These are phyloP conservation scores for Prasinococcaceae sp. DNA, from an alignment of 139 green algal genomes.

Conservation along the genomic window DNA sequence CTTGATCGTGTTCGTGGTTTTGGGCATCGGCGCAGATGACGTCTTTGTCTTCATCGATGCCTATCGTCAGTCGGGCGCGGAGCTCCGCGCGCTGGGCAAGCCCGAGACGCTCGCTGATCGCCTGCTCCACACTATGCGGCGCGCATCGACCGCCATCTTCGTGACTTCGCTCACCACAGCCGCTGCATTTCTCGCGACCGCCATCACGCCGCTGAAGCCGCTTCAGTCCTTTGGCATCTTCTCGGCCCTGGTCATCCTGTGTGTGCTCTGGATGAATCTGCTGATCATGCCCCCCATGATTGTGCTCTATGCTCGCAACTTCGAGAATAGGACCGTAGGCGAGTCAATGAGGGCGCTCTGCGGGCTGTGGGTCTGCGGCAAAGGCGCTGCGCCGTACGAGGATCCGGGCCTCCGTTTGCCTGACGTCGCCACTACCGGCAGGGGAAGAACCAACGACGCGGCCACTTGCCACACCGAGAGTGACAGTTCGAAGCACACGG, in stretches of 20 bases:
- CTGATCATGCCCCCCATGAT: slow-evolving; percentile 23
- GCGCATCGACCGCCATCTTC: slow-evolving; percentile 29
- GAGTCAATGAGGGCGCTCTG: not conserved
- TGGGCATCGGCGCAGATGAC: slow-evolving; percentile 32
- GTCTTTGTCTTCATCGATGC: slow-evolving; percentile 36
- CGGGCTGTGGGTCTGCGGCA: too few species aligned
- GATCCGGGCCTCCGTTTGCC: too few species aligned
- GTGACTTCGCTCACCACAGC: slow-evolving; percentile 30
- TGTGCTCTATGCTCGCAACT: slow-evolving; percentile 15
- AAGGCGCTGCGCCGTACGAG: too few species aligned
- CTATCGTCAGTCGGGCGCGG: slow-evolving; percentile 19
- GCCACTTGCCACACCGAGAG: too few species aligned
- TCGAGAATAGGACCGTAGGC: slow-evolving; percentile 2
- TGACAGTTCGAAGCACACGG: too few species aligned
- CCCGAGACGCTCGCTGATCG: not conserved
- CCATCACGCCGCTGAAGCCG: slow-evolving; percentile 20
- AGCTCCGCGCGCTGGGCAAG: not conserved
- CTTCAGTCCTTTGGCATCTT: slow-evolving; percentile 32
- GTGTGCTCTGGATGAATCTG: slow-evolving; percentile 26
- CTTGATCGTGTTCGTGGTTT: slow-evolving; percentile 11
- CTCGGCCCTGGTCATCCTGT: slow-evolving; percentile 20
- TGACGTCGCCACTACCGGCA: too few species aligned
- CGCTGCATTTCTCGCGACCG: slow-evolving; percentile 29
- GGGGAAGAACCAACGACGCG: too few species aligned
- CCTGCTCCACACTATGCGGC: slow-evolving; percentile 20